Evolutionary conservation across 441 rosid genomes (phyloP).

Genomic region (Croton laevigatus): DNA sequence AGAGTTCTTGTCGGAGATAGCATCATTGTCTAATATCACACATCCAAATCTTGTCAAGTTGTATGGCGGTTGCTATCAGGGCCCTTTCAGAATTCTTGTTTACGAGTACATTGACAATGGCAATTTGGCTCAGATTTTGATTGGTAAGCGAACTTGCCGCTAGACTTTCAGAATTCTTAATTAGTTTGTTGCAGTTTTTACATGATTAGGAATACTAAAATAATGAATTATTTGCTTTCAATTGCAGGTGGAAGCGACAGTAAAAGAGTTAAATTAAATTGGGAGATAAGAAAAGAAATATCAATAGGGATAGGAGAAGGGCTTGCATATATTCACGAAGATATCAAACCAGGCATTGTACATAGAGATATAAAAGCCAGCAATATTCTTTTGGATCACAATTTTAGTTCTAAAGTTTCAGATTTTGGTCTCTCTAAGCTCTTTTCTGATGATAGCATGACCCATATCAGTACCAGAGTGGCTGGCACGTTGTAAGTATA

Average conservation of each 20-base stretch:
- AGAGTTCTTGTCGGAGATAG: constrained; percentile 47
- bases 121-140: constrained; percentile 35
- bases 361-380: constrained; percentile 71
- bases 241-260: constrained; percentile 25
- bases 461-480: constrained; percentile 41
- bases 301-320: constrained; percentile 69
- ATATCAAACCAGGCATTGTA: constrained; percentile 61
- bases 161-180: too few relatives aligned
- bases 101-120: constrained; percentile 62
- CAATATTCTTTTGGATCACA: constrained; percentile 57
- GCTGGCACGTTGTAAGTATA: constrained; percentile 50
- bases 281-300: constrained; percentile 54
- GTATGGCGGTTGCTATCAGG: constrained; percentile 43
- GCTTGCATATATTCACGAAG: constrained; percentile 69
- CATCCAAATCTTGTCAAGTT: constrained; percentile 52
- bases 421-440: constrained; percentile 65
- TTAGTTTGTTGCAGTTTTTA: too few relatives aligned
- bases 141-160: too few relatives aligned
- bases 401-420: constrained; percentile 54
- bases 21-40: constrained; percentile 35
- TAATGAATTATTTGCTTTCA: too few relatives aligned
- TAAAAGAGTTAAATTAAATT: constrained; percentile 26
- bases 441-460: constrained; percentile 25
- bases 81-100: constrained; percentile 48
- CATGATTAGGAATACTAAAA: too few relatives aligned